Percentiles rank a stretch among this genome's conserved stretches.
Evolutionary conservation across 805 yeast species (phyloP).

Genomic region (Priceomyces carsonii): DNA sequence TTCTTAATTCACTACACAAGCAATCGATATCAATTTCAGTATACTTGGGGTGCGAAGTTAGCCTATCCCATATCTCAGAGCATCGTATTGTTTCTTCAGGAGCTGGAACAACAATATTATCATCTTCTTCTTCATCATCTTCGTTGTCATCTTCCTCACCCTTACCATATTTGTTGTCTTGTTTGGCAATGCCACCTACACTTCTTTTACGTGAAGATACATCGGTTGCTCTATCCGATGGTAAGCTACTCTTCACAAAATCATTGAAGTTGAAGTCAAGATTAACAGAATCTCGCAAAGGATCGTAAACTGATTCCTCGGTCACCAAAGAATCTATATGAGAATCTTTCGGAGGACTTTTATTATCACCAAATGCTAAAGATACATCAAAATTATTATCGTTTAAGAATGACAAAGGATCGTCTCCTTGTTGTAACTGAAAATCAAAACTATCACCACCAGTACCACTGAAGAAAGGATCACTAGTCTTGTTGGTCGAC

Average conservation of each 20-base stretch:
- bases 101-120: conserved; percentile 63
- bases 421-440: conserved; percentile 19
- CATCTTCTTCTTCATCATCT: conserved; percentile 24
- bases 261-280: conserved; percentile 39
- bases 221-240: conserved; percentile 21
- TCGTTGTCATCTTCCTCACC: conserved; percentile 6
- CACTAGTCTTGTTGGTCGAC: conserved; percentile 12
- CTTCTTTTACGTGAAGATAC: conserved; percentile 11
- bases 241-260: conserved; percentile 32
- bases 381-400: conserved; percentile 55
- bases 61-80: conserved; percentile 93
- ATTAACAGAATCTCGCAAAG: conserved; percentile 37
- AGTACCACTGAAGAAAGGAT: conserved; percentile 17
- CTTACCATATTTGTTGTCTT: background rate
- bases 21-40: conserved; percentile 94
- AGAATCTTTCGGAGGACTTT: conserved; percentile 14
- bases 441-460: conserved; percentile 11
- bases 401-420: conserved; percentile 49
- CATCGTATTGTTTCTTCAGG: conserved; percentile 66
- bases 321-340: conserved; percentile 47
- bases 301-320: conserved; percentile 60
- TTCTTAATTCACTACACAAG: conserved; percentile 81
- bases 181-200: background rate
- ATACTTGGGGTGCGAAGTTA: conserved; percentile 90
- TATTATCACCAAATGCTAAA: conserved; percentile 45